These are phyloP conservation scores for Geranium brycei DNA, from an alignment of 345 rosid species.

Conservation along the genomic window DNA sequence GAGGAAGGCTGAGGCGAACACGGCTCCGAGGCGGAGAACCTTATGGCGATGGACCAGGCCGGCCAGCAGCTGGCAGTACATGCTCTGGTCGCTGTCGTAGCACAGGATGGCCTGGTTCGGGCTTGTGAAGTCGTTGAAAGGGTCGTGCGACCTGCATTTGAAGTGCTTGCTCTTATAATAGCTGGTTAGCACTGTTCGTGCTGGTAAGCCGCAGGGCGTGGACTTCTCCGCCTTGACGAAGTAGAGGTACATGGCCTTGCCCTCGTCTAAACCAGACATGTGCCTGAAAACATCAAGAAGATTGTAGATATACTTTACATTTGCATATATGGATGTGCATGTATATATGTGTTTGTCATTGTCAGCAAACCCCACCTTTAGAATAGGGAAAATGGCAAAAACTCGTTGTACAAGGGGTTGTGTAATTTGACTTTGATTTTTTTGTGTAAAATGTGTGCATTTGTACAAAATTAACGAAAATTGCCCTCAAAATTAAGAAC, in stretches of 20 bases:
- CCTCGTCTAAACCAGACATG: slow-evolving; percentile 41
- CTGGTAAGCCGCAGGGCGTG: slow-evolving; percentile 50
- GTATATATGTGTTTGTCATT: too few relatives aligned
- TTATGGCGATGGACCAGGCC: slow-evolving; percentile 43
- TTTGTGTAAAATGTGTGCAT: too few relatives aligned
- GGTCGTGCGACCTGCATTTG: slow-evolving; percentile 34
- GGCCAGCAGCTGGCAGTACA: slow-evolving; percentile 57
- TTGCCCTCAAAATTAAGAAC: too few relatives aligned
- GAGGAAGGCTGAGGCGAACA: slow-evolving; percentile 52
- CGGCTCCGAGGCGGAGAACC: slow-evolving; percentile 50
- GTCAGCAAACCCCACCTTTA: too few relatives aligned
- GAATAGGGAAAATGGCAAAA: too few relatives aligned
- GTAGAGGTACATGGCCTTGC: slow-evolving; percentile 55
- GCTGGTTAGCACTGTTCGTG: slow-evolving; percentile 58
- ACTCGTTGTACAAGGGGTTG: too few relatives aligned
- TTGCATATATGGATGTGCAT: too few relatives aligned
- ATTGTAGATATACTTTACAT: slow-evolving; percentile 1
- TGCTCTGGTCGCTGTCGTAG: slow-evolving; percentile 52
- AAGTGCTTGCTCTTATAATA: slow-evolving; percentile 63
- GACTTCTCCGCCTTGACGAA: slow-evolving; percentile 53
- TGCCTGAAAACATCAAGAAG: slow-evolving; percentile 22
- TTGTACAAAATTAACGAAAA: too few relatives aligned
- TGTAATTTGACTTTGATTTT: too few relatives aligned
- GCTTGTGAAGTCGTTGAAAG: slow-evolving; percentile 42
- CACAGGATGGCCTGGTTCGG: slow-evolving; percentile 48